These are phyloP conservation scores for Fusarium sp. DNA, from an alignment of 2,329 filamentous ascomycete species.

Conservation along the genomic window DNA sequence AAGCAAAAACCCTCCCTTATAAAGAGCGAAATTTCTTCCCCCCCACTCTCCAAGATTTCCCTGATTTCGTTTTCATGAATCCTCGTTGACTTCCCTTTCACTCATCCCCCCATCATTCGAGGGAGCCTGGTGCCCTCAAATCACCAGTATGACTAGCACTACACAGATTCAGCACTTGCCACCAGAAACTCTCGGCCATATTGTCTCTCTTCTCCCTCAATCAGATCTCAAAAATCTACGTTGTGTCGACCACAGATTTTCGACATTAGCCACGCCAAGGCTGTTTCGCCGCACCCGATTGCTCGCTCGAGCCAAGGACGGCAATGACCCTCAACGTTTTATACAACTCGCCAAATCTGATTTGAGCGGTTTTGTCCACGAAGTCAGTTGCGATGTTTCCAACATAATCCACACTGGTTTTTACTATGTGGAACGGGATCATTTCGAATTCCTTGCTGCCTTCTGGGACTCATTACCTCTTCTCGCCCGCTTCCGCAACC, in stretches of 20 bases:
- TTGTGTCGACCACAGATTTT: neutral
- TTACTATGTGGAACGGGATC: neutral
- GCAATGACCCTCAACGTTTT: neutral
- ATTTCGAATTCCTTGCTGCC: neutral
- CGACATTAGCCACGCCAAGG: rapidly evolving
- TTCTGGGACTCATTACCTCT: neutral
- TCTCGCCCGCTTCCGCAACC: neutral
- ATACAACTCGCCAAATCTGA: neutral
- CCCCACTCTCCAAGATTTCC: neutral
- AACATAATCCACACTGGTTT: neutral
- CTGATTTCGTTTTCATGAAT: rapidly evolving
- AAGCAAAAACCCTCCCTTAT: no score
- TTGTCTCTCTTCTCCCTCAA: neutral
- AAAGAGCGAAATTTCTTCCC: neutral
- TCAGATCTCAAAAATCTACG: neutral
- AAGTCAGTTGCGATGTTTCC: neutral
- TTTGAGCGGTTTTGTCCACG: neutral
- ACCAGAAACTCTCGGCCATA: neutral
- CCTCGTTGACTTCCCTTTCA: neutral
- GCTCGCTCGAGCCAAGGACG: neutral
- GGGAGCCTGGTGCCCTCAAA: no score
- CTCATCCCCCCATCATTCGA: neutral
- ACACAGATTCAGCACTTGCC: neutral
- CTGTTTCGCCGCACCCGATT: neutral
- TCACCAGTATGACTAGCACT: neutral